Conservation (phyloP, 345 rosid genomes). For the Corymbia maculata region DNA sequence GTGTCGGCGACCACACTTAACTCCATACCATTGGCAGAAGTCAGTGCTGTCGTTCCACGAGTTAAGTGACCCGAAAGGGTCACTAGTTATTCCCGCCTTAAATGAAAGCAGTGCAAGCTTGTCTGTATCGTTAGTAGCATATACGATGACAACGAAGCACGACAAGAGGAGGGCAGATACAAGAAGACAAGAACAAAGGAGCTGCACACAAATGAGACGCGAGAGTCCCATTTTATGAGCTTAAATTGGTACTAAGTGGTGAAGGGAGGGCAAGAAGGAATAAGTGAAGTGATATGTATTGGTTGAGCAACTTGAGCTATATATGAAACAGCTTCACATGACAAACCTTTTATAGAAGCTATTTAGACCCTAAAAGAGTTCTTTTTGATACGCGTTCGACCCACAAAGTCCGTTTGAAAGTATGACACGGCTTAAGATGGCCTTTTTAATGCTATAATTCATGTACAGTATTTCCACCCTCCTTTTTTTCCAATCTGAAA, state of each 20-base stretch:
- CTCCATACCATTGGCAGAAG: neutral
- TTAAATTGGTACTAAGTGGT: neutral
- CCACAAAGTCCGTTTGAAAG: too few species aligned
- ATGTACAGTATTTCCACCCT: too few species aligned
- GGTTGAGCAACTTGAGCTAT: neutral
- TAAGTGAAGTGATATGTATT: neutral
- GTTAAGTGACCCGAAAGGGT: neutral
- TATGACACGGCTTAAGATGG: too few species aligned
- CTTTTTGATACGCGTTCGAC: neutral
- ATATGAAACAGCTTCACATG: neutral
- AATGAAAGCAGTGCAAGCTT: neutral
- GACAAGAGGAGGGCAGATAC: accelerated
- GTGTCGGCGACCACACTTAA: neutral
- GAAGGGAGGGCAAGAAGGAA: neutral
- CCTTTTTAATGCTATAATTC: too few species aligned
- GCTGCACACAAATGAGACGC: neutral
- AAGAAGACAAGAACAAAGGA: neutral
- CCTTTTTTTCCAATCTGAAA: too few species aligned
- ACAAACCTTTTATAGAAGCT: neutral
- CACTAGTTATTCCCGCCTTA: neutral
- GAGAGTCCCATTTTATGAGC: neutral
- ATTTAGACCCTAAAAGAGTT: neutral
- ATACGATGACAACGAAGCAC: accelerated
- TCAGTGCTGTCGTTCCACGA: neutral
- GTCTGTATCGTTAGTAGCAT: neutral